These are phyloP conservation scores for Trichoderma orchidacearum DNA, from an alignment of 495 filamentous ascomycete species.

Conservation along the genomic window DNA sequence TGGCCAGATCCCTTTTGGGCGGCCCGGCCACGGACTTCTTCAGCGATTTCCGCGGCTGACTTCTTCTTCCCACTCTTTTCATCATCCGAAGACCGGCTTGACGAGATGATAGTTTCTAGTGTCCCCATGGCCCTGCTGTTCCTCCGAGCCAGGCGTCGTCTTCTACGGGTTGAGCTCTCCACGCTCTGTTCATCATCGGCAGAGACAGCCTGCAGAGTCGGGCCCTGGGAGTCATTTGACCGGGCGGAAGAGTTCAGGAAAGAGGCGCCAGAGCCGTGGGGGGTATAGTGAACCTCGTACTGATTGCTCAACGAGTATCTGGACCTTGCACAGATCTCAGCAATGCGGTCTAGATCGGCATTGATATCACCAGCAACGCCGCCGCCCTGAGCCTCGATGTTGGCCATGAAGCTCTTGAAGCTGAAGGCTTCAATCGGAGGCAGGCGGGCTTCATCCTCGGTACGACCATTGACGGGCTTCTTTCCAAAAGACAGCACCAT, in stretches of 20 bases:
- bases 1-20: conserved; percentile 13
- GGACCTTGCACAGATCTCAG: conserved; percentile 42
- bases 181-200: conserved; percentile 30
- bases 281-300: conserved; percentile 44
- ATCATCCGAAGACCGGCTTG: conserved; percentile 40
- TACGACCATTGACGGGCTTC: conserved; percentile 7
- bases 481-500: conserved; percentile 11
- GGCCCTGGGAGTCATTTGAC: conserved; percentile 11
- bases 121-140: conserved; percentile 37
- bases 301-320: conserved; percentile 42
- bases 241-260: conserved; percentile 12
- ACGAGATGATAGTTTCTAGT: conserved; percentile 43
- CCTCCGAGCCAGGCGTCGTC: conserved; percentile 17
- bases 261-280: conserved; percentile 32
- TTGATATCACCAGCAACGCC: conserved; percentile 15
- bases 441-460: conserved; percentile 12
- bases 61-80: conserved; percentile 37
- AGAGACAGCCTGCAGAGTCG: conserved; percentile 33
- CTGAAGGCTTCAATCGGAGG: conserved; percentile 43
- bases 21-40: conserved; percentile 32
- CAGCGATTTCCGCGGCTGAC: conserved; percentile 31
- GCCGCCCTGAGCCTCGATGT: conserved; percentile 21
- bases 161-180: conserved; percentile 8
- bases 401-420: conserved; percentile 43
- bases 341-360: conserved; percentile 41